These are phyloP conservation scores for Gentiana dahurica DNA, from an alignment of 257 asterid genomes.

Conservation along the genomic window DNA sequence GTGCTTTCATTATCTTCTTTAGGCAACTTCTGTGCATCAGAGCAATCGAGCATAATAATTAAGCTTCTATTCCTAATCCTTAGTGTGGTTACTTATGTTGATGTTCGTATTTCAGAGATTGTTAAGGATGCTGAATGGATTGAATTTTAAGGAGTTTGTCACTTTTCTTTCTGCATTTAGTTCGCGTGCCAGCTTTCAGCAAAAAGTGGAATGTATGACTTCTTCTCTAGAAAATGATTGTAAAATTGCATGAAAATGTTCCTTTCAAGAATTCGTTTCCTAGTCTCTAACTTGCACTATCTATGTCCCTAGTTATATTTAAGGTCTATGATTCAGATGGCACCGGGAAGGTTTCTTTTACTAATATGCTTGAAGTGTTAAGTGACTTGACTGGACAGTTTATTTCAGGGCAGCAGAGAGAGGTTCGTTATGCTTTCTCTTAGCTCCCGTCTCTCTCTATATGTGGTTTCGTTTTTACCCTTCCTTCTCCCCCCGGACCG, in stretches of 20 bases:
- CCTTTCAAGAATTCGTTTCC: neutral
- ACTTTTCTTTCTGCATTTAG: slow-evolving; percentile 80
- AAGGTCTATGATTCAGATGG: slow-evolving; percentile 76
- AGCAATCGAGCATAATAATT: no score
- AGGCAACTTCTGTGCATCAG: no score
- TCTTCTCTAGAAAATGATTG: neutral
- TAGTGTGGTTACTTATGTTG: neutral
- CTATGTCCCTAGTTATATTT: slow-evolving; percentile 45
- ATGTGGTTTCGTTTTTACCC: neutral
- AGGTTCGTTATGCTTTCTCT: slow-evolving; percentile 33
- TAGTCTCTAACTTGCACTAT: neutral
- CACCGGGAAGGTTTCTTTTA: slow-evolving; percentile 62
- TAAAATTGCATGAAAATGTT: neutral
- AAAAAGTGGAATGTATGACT: slow-evolving; percentile 60
- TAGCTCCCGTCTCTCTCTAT: slow-evolving; percentile 3
- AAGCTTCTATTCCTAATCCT: no score
- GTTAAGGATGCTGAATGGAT: slow-evolving; percentile 80
- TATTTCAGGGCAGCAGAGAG: slow-evolving; percentile 70
- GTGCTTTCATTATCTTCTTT: neutral
- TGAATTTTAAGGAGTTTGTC: slow-evolving; percentile 85
- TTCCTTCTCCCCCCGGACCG: neutral
- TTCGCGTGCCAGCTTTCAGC: slow-evolving; percentile 53
- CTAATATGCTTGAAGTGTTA: slow-evolving; percentile 60
- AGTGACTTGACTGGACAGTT: slow-evolving; percentile 74
- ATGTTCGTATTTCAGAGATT: slow-evolving; percentile 40